phyloP scores from a whole-genome alignment of 768 basidiomycete genomes.

The Amylocystis lapponica region DNA sequence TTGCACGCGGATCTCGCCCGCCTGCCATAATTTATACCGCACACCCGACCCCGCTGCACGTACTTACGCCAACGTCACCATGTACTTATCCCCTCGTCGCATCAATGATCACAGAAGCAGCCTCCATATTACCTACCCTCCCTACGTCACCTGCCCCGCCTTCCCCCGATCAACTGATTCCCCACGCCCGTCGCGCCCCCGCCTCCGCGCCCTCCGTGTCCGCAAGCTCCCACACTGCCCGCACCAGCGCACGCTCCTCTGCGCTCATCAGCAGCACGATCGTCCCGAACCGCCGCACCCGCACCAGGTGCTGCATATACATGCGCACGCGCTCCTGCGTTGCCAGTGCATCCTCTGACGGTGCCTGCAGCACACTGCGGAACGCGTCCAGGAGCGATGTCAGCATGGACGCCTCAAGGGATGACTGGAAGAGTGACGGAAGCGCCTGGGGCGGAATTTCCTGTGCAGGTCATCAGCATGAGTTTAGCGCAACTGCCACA shows the following conservation, averaged over 20 bases:
- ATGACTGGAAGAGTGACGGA: conserved; percentile 60
- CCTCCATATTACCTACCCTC: no score
- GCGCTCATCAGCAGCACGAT: conserved; percentile 57
- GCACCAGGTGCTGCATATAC: conserved; percentile 49
- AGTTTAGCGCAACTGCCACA: background rate
- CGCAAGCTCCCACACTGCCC: conserved; percentile 40
- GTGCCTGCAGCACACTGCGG: conserved; percentile 21
- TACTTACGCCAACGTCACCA: no score
- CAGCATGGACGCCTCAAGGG: conserved; percentile 62
- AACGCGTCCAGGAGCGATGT: conserved; percentile 53
- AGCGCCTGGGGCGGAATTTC: conserved; percentile 48
- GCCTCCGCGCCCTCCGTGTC: conserved; percentile 17
- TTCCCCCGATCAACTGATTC: conserved; percentile 8
- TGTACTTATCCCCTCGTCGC: no score
- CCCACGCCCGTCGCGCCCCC: conserved; percentile 1
- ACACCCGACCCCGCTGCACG: no score
- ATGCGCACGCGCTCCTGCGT: conserved; percentile 25
- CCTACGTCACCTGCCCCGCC: no score
- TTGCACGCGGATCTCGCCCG: background rate
- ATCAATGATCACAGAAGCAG: no score
- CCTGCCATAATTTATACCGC: conserved; percentile 2
- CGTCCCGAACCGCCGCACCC: conserved; percentile 57
- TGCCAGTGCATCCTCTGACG: conserved; percentile 11
- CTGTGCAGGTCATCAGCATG: conserved; percentile 27
- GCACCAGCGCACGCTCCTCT: conserved; percentile 45